Conservation (phyloP, 306 rosid genomes). For the Ormosia emarginata region DNA sequence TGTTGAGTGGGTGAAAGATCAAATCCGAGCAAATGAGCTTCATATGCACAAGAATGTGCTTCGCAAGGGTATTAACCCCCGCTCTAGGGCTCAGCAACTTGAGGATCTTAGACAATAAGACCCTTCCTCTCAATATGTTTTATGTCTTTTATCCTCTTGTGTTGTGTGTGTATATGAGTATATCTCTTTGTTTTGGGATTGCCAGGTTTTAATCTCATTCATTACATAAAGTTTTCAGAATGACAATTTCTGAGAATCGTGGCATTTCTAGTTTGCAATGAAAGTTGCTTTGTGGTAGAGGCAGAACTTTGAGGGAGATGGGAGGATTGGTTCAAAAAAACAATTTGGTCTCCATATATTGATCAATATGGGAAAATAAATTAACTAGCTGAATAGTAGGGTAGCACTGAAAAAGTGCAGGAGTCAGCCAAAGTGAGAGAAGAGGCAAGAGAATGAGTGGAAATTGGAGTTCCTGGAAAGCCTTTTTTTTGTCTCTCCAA, state of each 20-base stretch:
- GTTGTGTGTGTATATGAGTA: not conserved
- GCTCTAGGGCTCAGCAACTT: conserved; percentile 79
- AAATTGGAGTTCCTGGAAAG: not conserved
- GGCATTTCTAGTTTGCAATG: not conserved
- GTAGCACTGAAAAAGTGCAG: not conserved
- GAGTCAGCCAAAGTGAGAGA: not conserved
- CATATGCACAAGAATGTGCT: conserved; percentile 87
- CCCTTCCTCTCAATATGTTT: not conserved
- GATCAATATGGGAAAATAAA: not conserved
- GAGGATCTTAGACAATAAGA: conserved; percentile 71
- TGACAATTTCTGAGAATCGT: not conserved
- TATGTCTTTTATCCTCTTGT: not conserved
- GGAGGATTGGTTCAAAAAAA: not conserved
- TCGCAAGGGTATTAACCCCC: conserved; percentile 90
- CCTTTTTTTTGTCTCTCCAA: not conserved
- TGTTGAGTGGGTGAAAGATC: conserved; percentile 78
- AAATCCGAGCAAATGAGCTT: conserved; percentile 72
- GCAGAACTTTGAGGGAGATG: not conserved
- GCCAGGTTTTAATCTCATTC: not conserved
- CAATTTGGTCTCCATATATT: not conserved
- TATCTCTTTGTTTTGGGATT: conserved; percentile 6
- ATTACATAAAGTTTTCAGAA: not conserved
- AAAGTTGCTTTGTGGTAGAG: not conserved
- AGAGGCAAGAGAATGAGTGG: not conserved
- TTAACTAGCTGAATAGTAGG: not conserved